Conservation (phyloP, 768 basidiomycete genomes). For the Xerocomellus chrysenteron region DNA sequence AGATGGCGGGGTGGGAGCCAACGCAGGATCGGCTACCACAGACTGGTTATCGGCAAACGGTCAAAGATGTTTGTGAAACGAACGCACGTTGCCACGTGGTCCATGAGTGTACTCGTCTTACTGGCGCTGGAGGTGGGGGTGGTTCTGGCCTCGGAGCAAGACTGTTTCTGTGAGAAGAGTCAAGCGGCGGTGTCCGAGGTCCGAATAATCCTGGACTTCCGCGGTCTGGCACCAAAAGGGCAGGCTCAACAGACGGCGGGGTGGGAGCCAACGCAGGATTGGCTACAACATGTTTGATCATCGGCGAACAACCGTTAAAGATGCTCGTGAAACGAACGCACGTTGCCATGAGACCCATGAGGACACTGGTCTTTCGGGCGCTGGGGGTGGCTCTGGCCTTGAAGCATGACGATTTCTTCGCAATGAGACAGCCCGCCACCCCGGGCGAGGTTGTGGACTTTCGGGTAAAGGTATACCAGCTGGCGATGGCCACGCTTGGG, state of each 20-base stretch:
- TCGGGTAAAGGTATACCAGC: conserved; percentile 42
- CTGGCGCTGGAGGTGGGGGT: conserved; percentile 26
- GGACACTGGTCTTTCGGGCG: conserved; percentile 36
- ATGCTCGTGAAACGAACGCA: conserved; percentile 34
- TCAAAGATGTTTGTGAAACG: background rate
- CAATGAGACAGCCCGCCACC: conserved; percentile 50
- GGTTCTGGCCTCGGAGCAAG: conserved; percentile 34
- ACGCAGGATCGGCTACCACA: conserved; percentile 50
- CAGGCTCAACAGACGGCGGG: conserved; percentile 53
- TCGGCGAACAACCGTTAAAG: background rate
- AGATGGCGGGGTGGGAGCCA: conserved; percentile 55
- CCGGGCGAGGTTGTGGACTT: conserved; percentile 46
- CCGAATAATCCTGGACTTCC: too few species aligned
- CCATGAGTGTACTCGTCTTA: conserved; percentile 18
- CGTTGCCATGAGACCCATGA: conserved; percentile 68
- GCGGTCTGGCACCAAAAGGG: conserved; percentile 24
- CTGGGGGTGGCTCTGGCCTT: conserved; percentile 28
- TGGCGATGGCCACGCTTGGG: conserved; percentile 41
- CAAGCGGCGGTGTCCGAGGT: too few species aligned
- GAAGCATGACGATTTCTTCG: conserved; percentile 32
- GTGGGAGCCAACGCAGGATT: conserved; percentile 54
- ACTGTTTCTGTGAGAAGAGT: conserved; percentile 10
- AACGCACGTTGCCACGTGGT: too few species aligned
- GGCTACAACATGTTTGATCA: conserved; percentile 38
- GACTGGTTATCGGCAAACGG: background rate